These are phyloP conservation scores for Trichophyton verrucosum DNA, from an alignment of 2,329 filamentous ascomycete species.

Conservation along the genomic window DNA sequence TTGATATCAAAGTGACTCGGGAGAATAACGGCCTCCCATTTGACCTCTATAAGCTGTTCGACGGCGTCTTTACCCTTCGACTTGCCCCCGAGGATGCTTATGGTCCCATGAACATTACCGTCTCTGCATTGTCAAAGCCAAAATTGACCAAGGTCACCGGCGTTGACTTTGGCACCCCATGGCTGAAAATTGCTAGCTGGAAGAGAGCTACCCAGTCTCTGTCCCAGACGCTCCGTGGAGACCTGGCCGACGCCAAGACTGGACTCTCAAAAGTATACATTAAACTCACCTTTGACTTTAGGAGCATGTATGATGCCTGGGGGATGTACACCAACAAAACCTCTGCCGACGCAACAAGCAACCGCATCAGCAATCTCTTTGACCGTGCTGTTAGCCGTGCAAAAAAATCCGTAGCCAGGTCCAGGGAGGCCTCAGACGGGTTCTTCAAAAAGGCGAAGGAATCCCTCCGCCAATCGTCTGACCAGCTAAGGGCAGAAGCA, in stretches of 20 bases:
- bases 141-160: constrained; percentile 25
- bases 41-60: constrained; percentile 38
- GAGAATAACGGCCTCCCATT: constrained; percentile 29
- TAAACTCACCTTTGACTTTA: constrained; percentile 28
- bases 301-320: constrained; percentile 22
- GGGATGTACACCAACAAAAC: background rate
- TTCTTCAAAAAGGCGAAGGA: background rate
- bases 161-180: constrained; percentile 36
- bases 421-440: background rate
- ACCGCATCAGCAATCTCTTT: background rate
- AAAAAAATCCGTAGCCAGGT: background rate
- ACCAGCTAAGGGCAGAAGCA: background rate
- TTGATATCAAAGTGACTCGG: constrained; percentile 39
- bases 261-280: constrained; percentile 27
- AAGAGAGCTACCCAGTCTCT: constrained; percentile 29
- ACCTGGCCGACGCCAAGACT: constrained; percentile 28
- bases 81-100: constrained; percentile 39
- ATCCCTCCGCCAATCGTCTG: background rate
- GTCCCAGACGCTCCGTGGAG: constrained; percentile 26
- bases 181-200: constrained; percentile 37
- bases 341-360: too few species aligned
- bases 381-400: background rate
- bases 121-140: constrained; percentile 29
- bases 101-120: constrained; percentile 38
- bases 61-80: constrained; percentile 42